phyloP scores from a whole-genome alignment of 2,329 filamentous ascomycete genomes.

The Talaromyces sp. region DNA sequence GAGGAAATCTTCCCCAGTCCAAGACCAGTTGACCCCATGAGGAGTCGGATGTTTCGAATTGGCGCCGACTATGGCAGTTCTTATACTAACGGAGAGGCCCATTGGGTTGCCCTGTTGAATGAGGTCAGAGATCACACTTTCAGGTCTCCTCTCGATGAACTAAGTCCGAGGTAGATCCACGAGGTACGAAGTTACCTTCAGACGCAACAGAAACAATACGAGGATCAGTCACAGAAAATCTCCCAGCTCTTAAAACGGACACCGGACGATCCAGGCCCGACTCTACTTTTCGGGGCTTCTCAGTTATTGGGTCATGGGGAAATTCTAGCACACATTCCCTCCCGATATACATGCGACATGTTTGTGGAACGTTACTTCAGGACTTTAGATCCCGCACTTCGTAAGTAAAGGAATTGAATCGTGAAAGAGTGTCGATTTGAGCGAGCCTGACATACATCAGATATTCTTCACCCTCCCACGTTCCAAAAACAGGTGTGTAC shows the following conservation, averaged over 20 bases:
- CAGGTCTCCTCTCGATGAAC: not conserved
- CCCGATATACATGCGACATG: slow-evolving; percentile 6
- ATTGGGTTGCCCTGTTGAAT: not conserved
- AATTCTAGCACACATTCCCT: not conserved
- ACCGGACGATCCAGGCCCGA: slow-evolving; percentile 2
- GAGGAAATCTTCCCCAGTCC: not conserved
- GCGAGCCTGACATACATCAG: not conserved
- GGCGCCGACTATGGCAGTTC: not conserved
- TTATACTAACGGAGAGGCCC: not conserved
- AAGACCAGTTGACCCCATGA: not conserved
- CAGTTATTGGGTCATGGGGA: not conserved
- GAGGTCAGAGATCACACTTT: not conserved
- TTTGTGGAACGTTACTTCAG: slow-evolving; percentile 1
- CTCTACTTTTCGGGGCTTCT: slow-evolving; percentile 1
- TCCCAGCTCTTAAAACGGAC: not conserved
- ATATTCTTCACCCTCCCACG: not conserved
- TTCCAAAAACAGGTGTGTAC: slow-evolving; percentile 1
- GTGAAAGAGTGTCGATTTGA: not conserved
- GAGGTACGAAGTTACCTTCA: slow-evolving; percentile 5
- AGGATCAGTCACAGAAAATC: not conserved
- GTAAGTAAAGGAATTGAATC: not conserved
- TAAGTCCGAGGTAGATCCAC: not conserved
- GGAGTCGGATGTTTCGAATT: not conserved
- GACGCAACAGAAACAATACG: slow-evolving; percentile 5
- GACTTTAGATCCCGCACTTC: not conserved